A percentile compares a stretch with the other conserved stretches of the same genome.
Evolutionary conservation across 176 grass and related monocot species (phyloP).

Genomic region (Microstegium vimineum): DNA sequence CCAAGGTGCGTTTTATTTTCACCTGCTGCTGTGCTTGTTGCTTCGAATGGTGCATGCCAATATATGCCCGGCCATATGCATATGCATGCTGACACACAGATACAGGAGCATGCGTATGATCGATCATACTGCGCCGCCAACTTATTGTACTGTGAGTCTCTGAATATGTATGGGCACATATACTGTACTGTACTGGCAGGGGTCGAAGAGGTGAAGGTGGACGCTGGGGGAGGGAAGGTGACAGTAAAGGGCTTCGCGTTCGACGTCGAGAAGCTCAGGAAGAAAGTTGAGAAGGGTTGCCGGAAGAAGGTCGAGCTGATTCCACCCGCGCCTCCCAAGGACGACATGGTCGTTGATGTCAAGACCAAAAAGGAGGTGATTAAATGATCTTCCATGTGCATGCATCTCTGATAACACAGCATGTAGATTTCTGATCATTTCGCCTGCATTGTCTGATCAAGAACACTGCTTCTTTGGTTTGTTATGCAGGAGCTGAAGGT

Average conservation of each 20-base stretch:
- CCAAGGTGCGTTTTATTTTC: not conserved
- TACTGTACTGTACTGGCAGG: constrained; percentile 53
- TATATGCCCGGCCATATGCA: too few relatives aligned
- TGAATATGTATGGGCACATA: too few relatives aligned
- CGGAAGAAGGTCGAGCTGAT: constrained; percentile 59
- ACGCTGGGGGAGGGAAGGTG: constrained; percentile 47
- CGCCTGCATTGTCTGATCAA: too few relatives aligned
- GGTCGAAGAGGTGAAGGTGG: constrained; percentile 70
- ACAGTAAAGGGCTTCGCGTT: constrained; percentile 59
- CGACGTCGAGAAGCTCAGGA: constrained; percentile 59
- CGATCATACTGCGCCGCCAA: not conserved
- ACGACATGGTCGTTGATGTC: constrained; percentile 33
- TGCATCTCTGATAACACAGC: not conserved
- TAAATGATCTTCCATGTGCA: constrained; percentile 4
- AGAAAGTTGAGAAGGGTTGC: constrained; percentile 53
- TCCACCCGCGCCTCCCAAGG: constrained; percentile 32
- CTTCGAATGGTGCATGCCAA: too few relatives aligned
- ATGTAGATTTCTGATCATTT: not conserved
- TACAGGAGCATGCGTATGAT: not conserved
- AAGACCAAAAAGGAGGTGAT: constrained; percentile 62
- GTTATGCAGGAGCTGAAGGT: constrained; percentile 44
- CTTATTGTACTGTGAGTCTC: not conserved
- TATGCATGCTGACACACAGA: too few relatives aligned
- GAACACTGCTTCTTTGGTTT: too few relatives aligned
- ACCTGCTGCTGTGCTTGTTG: too few relatives aligned